Base-by-base conservation (phyloP, 495 filamentous ascomycete genomes). In the Talaromyces borbonicus region DNA sequence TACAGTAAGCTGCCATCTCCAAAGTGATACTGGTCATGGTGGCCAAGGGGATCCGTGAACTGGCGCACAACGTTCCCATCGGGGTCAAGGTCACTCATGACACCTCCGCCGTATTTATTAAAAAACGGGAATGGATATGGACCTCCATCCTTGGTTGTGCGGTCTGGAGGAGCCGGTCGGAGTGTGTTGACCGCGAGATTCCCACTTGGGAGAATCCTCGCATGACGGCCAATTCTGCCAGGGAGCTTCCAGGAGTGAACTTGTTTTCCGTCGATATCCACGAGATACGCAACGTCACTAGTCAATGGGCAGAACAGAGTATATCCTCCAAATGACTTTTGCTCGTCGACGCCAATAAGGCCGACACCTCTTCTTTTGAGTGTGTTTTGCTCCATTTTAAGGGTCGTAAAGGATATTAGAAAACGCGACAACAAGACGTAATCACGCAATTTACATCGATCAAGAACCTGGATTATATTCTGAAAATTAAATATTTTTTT, bases 11-110 rank as follows among this genome's bases (percentile, higher is more conserved):
- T 54, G 0, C 69, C 67, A 22, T 71, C 61, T 27, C 56, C 66
- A 15, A 68, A 58, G 45, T 73, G 68, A 48, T 70, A 57, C 33
- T 71, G 69, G 46, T 71, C 69, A 48, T 73, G 68, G 32, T 73
- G 69, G 0, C 61, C 69, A 8, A 62, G 50, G 0, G 65, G 64
- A 49, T 73, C 69, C 9, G 43, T 46, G 39, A 65, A 69, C 33
- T 71, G 59, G 4, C 57, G 57, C 0, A 71, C 25, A 2, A 70
- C 52, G 0, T 65, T 55, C 4, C 69, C 66, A 4, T 38, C 20
- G 0, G 61, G 51, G 38, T 63, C 56, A 18, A 73, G 50, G 43
- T 73, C 52, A 30, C 59, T 58, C 69, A 73, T 73, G 1, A 64
- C 49, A 1, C 68, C 69, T 16, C 68, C 68, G 11, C 68, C 54